phyloP scores from a whole-genome alignment of 176 grass and related monocot species.

The Bothriochloa decipiens region DNA sequence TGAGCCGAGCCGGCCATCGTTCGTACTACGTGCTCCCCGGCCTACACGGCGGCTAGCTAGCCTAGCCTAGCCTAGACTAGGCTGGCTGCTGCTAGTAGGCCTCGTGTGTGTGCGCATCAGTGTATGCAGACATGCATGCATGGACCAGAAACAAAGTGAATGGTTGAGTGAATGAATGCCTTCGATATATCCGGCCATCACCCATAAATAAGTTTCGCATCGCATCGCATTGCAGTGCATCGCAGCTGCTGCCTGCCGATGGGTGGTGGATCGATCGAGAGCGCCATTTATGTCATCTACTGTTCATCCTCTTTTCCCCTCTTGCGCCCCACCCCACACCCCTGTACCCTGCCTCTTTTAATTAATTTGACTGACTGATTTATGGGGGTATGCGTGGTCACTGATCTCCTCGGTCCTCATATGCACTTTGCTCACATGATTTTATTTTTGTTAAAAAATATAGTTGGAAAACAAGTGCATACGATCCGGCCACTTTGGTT shows the following conservation, averaged over 20 bases:
- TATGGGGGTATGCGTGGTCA: slow-evolving; percentile 41
- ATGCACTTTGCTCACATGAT: slow-evolving; percentile 10
- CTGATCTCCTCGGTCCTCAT: background rate
- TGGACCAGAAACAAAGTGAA: slow-evolving; percentile 84
- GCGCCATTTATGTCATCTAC: slow-evolving; percentile 54
- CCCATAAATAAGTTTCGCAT: slow-evolving; percentile 54
- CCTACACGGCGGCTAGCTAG: no score
- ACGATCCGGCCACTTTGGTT: background rate
- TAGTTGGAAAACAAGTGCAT: background rate
- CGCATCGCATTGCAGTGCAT: background rate
- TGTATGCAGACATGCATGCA: background rate
- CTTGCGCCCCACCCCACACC: slow-evolving; percentile 1
- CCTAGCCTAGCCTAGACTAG: background rate
- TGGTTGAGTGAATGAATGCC: slow-evolving; percentile 57
- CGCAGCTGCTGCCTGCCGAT: slow-evolving; percentile 37
- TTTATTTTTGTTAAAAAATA: background rate
- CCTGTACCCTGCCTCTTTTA: slow-evolving; percentile 11
- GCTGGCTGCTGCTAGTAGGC: background rate
- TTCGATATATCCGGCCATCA: slow-evolving; percentile 33
- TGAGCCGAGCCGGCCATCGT: slow-evolving; percentile 22
- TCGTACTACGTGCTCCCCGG: background rate
- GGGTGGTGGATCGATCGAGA: background rate
- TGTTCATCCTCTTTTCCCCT: slow-evolving; percentile 46
- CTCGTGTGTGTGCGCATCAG: slow-evolving; percentile 6
- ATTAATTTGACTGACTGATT: slow-evolving; percentile 22